Evolutionary conservation across 2,329 filamentous ascomycete genomes (phyloP), one percentile per base, ranked within the genome.

Genomic region (Thyridium curvatum): DNA sequence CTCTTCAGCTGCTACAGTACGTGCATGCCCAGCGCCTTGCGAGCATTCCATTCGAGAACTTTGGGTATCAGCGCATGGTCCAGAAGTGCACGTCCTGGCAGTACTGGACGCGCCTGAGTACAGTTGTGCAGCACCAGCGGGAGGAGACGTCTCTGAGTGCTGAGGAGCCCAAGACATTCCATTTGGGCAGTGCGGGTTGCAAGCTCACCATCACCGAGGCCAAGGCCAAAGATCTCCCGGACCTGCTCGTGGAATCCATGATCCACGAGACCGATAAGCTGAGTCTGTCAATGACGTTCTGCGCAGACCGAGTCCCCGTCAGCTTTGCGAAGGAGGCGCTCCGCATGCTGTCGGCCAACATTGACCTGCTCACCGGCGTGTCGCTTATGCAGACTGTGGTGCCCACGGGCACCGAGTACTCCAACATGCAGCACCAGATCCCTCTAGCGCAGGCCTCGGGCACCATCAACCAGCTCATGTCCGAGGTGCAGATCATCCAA

Each of bases 41-140:
- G 1, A 66, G 65, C 15, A 62, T 70, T 4, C 66, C 68, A 0
- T 68, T 68, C 43, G 74, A 77, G 49, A 68, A 65, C 34, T 58
- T 77, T 32, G 71, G 73, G 5, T 67, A 69, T 41, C 56, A 66
- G 3, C 64, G 71, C n/a, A 66, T 79, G 7, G 60, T 77, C 3
- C 62, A 69, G 29, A 64, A 67, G 34, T 79, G 73, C 49, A 77
- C 74, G 3, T 50, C 65, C 5, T 78, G 74, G 71, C 63, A 71
- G 0, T 61, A 66, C 18, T 76, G 72, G 62, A 71, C 68, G 3
- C 66, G 64, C 1, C 73, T 77, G 53, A 72, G 72, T 54, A 72
- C 70, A 3, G 55, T 77, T 3, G 66, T 79, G 3, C 68, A 76
- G 35, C 73, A 79, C 43, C 63, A 69, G 30, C 58, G 61, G 43